Evolutionary conservation across 495 filamentous ascomycete species (phyloP).

Genomic region (Tuber brumale): DNA sequence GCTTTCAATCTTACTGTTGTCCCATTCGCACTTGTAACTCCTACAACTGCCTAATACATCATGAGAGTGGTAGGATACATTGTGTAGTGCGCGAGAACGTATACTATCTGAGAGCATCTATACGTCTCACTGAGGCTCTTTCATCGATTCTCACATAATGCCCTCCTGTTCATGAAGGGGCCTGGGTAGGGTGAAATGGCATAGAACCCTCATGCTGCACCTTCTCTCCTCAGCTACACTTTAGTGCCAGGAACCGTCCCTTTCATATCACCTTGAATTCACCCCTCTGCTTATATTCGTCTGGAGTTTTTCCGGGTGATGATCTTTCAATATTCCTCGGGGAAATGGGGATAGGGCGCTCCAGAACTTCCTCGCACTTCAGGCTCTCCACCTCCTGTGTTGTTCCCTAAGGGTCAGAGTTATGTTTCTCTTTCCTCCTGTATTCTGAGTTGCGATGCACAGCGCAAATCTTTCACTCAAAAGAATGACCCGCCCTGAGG

Average conservation of each 20-base stretch:
- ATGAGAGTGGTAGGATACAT: background rate
- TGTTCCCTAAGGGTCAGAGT: background rate
- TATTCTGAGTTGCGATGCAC: background rate
- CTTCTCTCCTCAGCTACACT: background rate
- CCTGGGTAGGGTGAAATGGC: background rate
- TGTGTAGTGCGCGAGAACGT: background rate
- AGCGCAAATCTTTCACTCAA: background rate
- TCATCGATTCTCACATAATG: background rate
- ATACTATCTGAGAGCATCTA: background rate
- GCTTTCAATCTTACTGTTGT: background rate
- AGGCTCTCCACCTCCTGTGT: background rate
- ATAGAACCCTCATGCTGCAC: background rate
- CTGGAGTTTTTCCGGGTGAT: background rate
- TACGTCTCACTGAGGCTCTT: background rate
- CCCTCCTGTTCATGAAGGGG: background rate
- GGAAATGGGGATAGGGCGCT: background rate
- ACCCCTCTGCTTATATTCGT: background rate
- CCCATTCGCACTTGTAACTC: background rate
- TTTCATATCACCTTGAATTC: background rate
- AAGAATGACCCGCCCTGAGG: background rate
- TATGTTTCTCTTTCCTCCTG: background rate
- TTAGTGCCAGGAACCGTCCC: background rate
- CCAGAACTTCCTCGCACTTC: background rate
- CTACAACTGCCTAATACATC: background rate
- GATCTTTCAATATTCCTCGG: background rate